Evolutionary conservation across 495 filamentous ascomycete species (phyloP), one percentile per base, ranked within the genome.

Genomic region (Penicillium macrosclerotiorum): DNA sequence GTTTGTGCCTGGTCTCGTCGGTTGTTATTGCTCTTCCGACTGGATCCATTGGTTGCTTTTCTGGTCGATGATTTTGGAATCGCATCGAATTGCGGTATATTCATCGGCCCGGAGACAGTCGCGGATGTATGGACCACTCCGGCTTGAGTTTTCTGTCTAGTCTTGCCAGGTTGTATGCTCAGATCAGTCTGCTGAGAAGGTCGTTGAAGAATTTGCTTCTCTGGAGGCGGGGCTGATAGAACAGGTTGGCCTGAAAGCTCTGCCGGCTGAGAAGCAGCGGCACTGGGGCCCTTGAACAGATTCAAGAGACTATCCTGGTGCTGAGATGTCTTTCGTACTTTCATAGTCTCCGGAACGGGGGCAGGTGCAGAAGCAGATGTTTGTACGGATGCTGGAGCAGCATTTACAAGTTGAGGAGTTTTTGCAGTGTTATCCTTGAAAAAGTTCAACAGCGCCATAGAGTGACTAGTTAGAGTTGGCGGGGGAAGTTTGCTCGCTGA

Each of bases 391-490:
- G 62, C 55, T 35, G 59, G 51, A 5, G 57, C 59, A 31, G 73
- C 61, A 22, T 60, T n/a, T n/a, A n/a, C n/a, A n/a, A n/a, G n/a
- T n/a, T n/a, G 49, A 9, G 61, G 45, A 8, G 59, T 53, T 12
- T 65, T 61, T 1, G 67, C 56, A 3, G 66, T 57, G 26, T 68
- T 62, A 32, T 59, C 63, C 59, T 84, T 89, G 62, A 89, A 85
- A 2, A 82, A 73, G 55, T 77, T 82, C 33, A 89, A 63, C 5
- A 89, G 60, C 20, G 80, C 74, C 40, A 81, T 66, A 4, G 82
- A 79, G 57, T 89, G 85, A 29, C 68, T 75, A 7, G 68, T 85
- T 29, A 89, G 71, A 53, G 83, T 80, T 5, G 81, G 84, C 27
- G 76, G 67, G 8, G 78, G 80, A 18, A 80, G 55, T 37, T 79